phyloP scores from a whole-genome alignment of 2,329 filamentous ascomycete species.

The Thermoascus crustaceus region DNA sequence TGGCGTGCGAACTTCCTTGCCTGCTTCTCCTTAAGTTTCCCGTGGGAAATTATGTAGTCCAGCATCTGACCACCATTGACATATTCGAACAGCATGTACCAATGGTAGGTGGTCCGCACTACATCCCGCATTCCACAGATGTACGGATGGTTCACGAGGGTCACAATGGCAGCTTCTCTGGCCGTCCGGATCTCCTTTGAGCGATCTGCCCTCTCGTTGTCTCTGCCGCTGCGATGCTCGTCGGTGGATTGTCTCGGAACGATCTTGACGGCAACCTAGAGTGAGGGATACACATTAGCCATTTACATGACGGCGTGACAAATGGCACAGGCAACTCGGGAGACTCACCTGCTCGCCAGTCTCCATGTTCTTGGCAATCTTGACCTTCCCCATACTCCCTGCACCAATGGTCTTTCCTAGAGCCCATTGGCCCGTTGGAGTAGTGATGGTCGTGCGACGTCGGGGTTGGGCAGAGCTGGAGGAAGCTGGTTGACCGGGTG shows the following conservation, averaged over 20 bases:
- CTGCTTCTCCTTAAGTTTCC: slow-evolving; percentile 95
- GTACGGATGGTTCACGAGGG: slow-evolving; percentile 85
- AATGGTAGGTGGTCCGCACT: slow-evolving; percentile 91
- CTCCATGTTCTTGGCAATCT: slow-evolving; percentile 83
- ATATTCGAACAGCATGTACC: slow-evolving; percentile 99
- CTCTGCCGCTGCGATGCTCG: slow-evolving; percentile 62
- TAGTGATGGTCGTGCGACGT: slow-evolving; percentile 74
- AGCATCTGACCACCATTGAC: slow-evolving; percentile 99
- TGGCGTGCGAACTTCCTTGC: slow-evolving; percentile 95
- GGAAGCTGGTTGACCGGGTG: slow-evolving; percentile 42
- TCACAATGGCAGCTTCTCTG: slow-evolving; percentile 92
- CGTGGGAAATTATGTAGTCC: slow-evolving; percentile 98
- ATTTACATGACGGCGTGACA: too few species aligned
- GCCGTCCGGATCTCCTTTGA: slow-evolving; percentile 95
- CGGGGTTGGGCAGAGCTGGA: slow-evolving; percentile 34
- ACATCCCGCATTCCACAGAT: slow-evolving; percentile 95
- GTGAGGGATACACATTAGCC: too few species aligned
- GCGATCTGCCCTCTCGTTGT: slow-evolving; percentile 85
- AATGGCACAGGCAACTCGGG: too few species aligned
- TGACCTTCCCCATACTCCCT: slow-evolving; percentile 98
- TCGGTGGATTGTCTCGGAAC: slow-evolving; percentile 85
- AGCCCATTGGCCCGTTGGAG: slow-evolving; percentile 85
- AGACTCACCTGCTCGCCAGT: slow-evolving; percentile 80
- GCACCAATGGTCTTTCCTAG: slow-evolving; percentile 95
- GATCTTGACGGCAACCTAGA: slow-evolving; percentile 90